Evolutionary conservation across 176 grass and related monocot species (phyloP), one percentile per base, ranked within the genome.

Genomic region (Triticum turgidum): DNA sequence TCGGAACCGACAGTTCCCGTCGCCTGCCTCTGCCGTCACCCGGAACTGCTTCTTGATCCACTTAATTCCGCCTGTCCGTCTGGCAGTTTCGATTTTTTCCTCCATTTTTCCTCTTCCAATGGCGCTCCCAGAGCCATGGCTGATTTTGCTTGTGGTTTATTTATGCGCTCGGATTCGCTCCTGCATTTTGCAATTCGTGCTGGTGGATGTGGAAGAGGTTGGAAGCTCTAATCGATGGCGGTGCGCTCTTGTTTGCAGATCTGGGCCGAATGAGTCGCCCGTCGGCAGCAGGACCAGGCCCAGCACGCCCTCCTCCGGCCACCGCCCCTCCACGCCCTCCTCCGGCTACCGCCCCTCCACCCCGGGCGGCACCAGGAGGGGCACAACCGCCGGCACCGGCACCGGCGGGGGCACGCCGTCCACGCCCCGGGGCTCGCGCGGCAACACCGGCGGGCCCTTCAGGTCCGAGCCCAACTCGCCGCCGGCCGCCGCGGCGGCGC

Each of bases 201-300:
- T 11, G 1, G 30, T 62, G 37, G 5, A 47, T 4, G 42, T 11
- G 45, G 4, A 18, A 14, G 41, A 66, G 29, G 9, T 37, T 52
- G 66, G 18, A 69, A 69, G 49, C 49, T 59, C 11, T 34, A 12
- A 30, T 37, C 1, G 69, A 56, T 34, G 7, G 15, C 32, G 47
- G 56, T 78, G 67, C 72, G 69, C 45, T 85, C 34, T 76, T 79
- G 45, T 51, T 15, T 8, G 12, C 88, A 99, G 97, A 99, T 97
- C 97, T 94, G 94, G 97, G 77, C 86, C 89, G 27, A 94, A 82
- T 42, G 97, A 99, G 63, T 89, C 97, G 69, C 90, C 90, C 20
- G 71, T 89, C 52, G 82, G 88, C 97, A 80, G 91, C 92, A 91
- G 87, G 91, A 67, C 65, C 47, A 84, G 87, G 80, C 94, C 94